Evolutionary conservation across 1,284 basidiomycete genomes (phyloP).

Genomic region (Acaromyces ingoldii): DNA sequence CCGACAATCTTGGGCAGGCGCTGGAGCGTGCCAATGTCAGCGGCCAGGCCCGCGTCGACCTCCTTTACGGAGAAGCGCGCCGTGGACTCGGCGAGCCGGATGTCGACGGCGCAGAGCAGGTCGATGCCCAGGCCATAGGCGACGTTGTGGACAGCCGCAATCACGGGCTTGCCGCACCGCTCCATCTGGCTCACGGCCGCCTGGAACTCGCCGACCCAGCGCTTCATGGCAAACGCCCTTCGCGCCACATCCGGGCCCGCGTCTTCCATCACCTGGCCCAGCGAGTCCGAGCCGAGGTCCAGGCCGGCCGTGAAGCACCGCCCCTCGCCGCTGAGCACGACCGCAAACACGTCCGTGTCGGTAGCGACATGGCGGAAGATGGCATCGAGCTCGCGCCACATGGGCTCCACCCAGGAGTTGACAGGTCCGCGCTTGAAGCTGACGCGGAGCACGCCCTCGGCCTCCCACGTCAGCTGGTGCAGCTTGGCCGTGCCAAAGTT

Average conservation of each 20-base stretch:
- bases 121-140: constrained; percentile 71
- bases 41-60: constrained; percentile 81
- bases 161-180: constrained; percentile 73
- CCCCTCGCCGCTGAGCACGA: constrained; percentile 45
- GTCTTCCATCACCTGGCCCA: constrained; percentile 12
- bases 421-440: constrained; percentile 42
- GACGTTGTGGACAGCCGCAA: constrained; percentile 73
- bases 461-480: constrained; percentile 33
- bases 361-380: constrained; percentile 35
- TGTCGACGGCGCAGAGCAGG: constrained; percentile 72
- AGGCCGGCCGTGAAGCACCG: constrained; percentile 50
- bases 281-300: constrained; percentile 17
- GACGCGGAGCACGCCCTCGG: constrained; percentile 35
- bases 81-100: constrained; percentile 67
- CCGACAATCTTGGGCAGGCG: constrained; percentile 75
- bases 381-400: constrained; percentile 40
- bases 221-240: constrained; percentile 32
- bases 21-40: constrained; percentile 84
- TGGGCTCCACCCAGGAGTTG: constrained; percentile 42
- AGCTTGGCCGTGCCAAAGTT: constrained; percentile 17
- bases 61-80: constrained; percentile 78
- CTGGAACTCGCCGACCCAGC: constrained; percentile 47
- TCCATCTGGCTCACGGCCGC: constrained; percentile 54
- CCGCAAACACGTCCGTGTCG: constrained; percentile 40
- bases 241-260: constrained; percentile 38